These are phyloP conservation scores for Lactarius pseudohatsudake DNA, from an alignment of 768 basidiomycete species.

Conservation along the genomic window DNA sequence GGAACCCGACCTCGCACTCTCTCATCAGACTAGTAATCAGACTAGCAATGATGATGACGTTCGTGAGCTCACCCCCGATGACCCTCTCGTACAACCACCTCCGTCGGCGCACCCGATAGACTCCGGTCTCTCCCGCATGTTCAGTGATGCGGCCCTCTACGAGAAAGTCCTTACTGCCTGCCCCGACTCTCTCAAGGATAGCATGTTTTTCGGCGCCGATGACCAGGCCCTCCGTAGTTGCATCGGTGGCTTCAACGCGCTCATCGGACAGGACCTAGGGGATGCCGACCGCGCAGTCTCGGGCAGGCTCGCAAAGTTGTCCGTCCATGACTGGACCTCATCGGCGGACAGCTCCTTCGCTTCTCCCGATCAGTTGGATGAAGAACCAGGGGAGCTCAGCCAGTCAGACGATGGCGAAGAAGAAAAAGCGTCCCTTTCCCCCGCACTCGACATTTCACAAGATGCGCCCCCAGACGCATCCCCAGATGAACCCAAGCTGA, in stretches of 20 bases:
- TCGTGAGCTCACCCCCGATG: slow-evolving; percentile 13
- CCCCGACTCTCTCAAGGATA: slow-evolving; percentile 2
- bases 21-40: neutral
- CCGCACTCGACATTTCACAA: neutral
- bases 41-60: neutral
- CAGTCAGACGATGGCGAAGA: slow-evolving; percentile 32
- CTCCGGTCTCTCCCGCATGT: slow-evolving; percentile 38
- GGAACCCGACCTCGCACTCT: neutral
- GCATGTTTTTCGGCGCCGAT: neutral
- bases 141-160: slow-evolving; percentile 42
- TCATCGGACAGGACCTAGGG: slow-evolving; percentile 45
- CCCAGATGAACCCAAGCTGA: slow-evolving; percentile 36
- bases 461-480: slow-evolving; percentile 30
- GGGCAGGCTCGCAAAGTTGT: slow-evolving; percentile 41
- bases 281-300: slow-evolving; percentile 38
- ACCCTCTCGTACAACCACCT: neutral
- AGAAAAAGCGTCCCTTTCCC: slow-evolving; percentile 1
- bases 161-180: slow-evolving; percentile 36
- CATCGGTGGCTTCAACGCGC: slow-evolving; percentile 40
- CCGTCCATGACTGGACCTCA: slow-evolving; percentile 39
- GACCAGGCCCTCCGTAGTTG: slow-evolving; percentile 28
- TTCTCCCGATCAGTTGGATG: neutral
- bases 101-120: neutral
- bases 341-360: slow-evolving; percentile 23
- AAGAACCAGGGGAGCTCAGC: slow-evolving; percentile 16